phyloP scores from a whole-genome alignment of 2,329 filamentous ascomycete genomes.

The Parascedosporium putredinis region DNA sequence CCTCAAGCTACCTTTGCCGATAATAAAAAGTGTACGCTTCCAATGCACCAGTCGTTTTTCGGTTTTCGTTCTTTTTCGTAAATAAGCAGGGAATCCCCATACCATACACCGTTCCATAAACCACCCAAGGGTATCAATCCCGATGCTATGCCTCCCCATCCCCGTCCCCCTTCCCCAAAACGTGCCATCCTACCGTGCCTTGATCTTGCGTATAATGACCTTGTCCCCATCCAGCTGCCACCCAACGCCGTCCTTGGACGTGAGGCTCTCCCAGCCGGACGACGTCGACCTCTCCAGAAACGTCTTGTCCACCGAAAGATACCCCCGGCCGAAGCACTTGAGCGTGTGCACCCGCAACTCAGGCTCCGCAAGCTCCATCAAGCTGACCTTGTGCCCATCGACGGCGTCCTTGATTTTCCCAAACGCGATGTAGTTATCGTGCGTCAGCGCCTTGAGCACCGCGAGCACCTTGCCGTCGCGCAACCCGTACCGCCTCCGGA shows the following conservation, averaged over 20 bases:
- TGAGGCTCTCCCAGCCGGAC: constrained; percentile 62
- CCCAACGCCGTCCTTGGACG: constrained; percentile 60
- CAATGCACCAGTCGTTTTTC: too few relatives aligned
- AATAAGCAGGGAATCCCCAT: background rate
- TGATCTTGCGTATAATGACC: constrained; percentile 62
- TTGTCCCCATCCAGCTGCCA: constrained; percentile 69
- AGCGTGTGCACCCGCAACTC: constrained; percentile 66
- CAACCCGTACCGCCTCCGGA: constrained; percentile 51
- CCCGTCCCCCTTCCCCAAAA: too few relatives aligned
- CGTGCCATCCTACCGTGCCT: too few relatives aligned
- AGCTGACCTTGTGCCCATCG: constrained; percentile 66
- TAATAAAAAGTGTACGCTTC: too few relatives aligned
- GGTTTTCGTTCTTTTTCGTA: background rate
- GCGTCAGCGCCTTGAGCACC: constrained; percentile 59
- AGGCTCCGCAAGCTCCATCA: constrained; percentile 74
- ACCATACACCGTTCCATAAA: background rate
- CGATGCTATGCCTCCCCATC: background rate
- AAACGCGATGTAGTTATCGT: constrained; percentile 76
- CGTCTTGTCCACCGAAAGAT: constrained; percentile 58
- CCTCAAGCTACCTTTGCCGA: too few relatives aligned
- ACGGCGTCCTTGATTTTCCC: constrained; percentile 60
- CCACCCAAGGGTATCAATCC: constrained; percentile 4
- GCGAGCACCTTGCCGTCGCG: constrained; percentile 58
- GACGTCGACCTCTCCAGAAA: constrained; percentile 62
- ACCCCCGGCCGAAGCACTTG: constrained; percentile 77